phyloP scores from a whole-genome alignment of 345 rosid genomes.

The Bretschneidera sinensis region DNA sequence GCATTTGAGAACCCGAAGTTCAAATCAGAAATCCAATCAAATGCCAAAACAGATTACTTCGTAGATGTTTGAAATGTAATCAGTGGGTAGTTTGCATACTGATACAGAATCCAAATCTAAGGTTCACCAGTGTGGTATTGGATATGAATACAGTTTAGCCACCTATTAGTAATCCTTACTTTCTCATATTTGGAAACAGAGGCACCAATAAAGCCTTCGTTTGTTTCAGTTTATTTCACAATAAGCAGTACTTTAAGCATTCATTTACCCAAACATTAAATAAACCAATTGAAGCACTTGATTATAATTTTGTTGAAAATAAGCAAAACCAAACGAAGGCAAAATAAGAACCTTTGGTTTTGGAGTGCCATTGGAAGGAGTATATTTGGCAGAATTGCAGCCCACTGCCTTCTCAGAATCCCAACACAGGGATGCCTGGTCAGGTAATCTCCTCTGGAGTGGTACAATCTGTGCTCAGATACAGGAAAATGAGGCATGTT shows the following conservation, averaged over 20 bases:
- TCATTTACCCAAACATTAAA: no score
- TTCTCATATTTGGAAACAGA: constrained; percentile 3
- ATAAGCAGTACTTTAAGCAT: no score
- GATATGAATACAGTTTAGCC: neutral
- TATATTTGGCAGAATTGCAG: constrained; percentile 21
- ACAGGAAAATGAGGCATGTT: neutral
- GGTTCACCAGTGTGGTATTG: neutral
- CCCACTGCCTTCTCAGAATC: constrained; percentile 20
- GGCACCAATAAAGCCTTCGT: no score
- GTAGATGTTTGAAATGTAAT: neutral
- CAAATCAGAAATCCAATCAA: neutral
- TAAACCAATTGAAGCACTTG: no score
- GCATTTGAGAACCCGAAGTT: constrained; percentile 14
- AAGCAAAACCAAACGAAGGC: neutral
- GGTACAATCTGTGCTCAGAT: constrained; percentile 31
- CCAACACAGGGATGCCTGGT: constrained; percentile 27
- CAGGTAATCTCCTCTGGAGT: constrained; percentile 30
- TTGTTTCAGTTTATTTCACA: no score
- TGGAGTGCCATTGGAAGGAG: constrained; percentile 29
- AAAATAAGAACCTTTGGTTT: constrained; percentile 30
- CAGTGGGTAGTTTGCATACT: neutral
- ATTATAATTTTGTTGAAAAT: no score
- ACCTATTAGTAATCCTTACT: neutral
- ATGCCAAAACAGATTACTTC: neutral
- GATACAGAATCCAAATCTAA: neutral